Evolutionary conservation across 2,329 filamentous ascomycete genomes (phyloP).

Genomic region (Alternaria metachromatica): DNA sequence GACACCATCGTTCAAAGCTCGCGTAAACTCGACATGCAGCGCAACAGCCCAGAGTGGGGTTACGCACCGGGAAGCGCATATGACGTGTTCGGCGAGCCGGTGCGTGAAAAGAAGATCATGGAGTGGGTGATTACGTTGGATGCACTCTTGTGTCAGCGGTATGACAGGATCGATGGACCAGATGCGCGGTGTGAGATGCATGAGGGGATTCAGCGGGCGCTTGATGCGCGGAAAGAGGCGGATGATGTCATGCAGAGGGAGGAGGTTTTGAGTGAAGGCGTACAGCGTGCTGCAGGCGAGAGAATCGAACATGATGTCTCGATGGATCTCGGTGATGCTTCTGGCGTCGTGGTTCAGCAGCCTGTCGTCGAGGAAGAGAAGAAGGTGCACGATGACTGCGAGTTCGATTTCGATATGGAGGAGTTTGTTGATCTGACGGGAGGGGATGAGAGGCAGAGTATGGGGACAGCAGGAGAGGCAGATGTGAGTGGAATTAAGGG

Average conservation of each 20-base stretch:
- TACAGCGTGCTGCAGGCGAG: background rate
- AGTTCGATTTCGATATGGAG: background rate
- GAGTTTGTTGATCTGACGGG: background rate
- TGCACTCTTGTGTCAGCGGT: slow-evolving; percentile 10
- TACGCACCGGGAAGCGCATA: slow-evolving; percentile 12
- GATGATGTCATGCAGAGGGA: background rate
- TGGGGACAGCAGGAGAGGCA: background rate
- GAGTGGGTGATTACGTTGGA: slow-evolving; percentile 28
- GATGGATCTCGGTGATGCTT: too few relatives aligned
- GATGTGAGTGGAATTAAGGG: background rate
- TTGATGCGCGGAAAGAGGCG: slow-evolving; percentile 3
- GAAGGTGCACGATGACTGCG: background rate
- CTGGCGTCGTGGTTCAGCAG: background rate
- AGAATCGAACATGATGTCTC: background rate
- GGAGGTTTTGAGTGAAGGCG: background rate
- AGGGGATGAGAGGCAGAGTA: slow-evolving; percentile 1
- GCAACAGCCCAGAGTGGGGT: slow-evolving; percentile 30
- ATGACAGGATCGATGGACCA: slow-evolving; percentile 10
- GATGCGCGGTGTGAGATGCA: slow-evolving; percentile 18
- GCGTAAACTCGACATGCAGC: slow-evolving; percentile 26
- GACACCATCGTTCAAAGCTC: slow-evolving; percentile 11
- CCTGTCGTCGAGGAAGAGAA: background rate
- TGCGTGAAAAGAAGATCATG: slow-evolving; percentile 11
- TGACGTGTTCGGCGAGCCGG: slow-evolving; percentile 11
- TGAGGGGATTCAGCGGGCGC: slow-evolving; percentile 18